Evolutionary conservation across 2,329 filamentous ascomycete genomes (phyloP), one percentile per base, ranked within the genome.

Genomic region (Alternaria infectoria): DNA sequence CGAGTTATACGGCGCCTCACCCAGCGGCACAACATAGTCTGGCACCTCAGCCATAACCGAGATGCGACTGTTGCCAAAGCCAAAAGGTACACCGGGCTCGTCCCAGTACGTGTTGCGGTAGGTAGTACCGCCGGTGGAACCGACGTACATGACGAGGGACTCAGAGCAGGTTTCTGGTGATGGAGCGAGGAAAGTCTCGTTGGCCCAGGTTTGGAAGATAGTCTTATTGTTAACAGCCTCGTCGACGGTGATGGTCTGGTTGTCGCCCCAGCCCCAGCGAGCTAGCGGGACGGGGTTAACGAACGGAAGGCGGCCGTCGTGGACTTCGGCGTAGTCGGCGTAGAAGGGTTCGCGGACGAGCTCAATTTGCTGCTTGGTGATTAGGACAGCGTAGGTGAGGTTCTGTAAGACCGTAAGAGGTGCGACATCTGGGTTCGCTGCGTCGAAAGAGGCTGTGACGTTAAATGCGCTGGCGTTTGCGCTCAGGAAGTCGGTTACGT

Each of bases 201-300:
- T 83, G 70, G 86, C 85, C 84, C 84, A 86, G 9, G 75, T 66
- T 58, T 79, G 78, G 66, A 86, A 86, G 2, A 78, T 67, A 0
- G 84, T 85, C 65, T 86, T 87, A 70, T 86, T 86, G 6, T 77
- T 69, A 6, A 85, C 74, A 4, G 83, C 86, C 3, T 82, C 74
- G 0, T 81, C 79, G 1, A 84, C 72, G 0, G 78, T 77, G 3
- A 71, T 69, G 4, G 79, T 77, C 2, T 79, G 72, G 1, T 76
- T 78, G 32, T 83, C 80, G 3, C 82, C 84, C 73, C 80, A 86
- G 9, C 75, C 77, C 82, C 84, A 86, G 11, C 85, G 81, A 0
- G 79, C 77, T 1, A 84, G 66, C 1, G 85, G 84, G 0, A 81
- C 80, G 0, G 85, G 85, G 58, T 86, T 81, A 45, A 87, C 77